Percentiles rank a stretch among this genome's conserved stretches.
phyloP scores from a whole-genome alignment of 2,329 filamentous ascomycete species.

The Emydomyces testavorans region DNA sequence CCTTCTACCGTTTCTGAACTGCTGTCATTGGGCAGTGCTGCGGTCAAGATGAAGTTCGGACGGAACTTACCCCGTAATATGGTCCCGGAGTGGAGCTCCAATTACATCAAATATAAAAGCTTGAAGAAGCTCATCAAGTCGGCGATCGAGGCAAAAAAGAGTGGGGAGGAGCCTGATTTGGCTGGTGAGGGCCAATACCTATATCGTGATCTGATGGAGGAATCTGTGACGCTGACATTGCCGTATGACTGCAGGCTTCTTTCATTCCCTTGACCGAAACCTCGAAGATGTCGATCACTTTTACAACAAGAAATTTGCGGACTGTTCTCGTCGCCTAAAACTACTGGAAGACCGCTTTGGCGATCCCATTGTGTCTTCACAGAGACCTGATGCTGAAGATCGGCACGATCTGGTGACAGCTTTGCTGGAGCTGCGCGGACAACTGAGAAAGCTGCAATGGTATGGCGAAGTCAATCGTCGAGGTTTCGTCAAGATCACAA shows the following conservation, averaged over 20 bases:
- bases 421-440: constrained; percentile 73
- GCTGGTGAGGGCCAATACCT: constrained; percentile 58
- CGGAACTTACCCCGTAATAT: constrained; percentile 40
- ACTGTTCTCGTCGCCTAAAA: constrained; percentile 71
- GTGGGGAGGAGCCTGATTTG: constrained; percentile 69
- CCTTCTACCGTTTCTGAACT: too few species aligned
- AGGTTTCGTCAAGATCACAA: constrained; percentile 96
- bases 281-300: constrained; percentile 94
- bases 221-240: background rate
- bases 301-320: constrained; percentile 89
- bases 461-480: constrained; percentile 93
- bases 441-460: constrained; percentile 87
- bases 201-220: constrained; percentile 17
- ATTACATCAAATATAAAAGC: constrained; percentile 43
- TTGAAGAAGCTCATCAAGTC: constrained; percentile 89
- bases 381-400: constrained; percentile 75
- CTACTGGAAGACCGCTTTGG: constrained; percentile 83
- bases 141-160: constrained; percentile 54
- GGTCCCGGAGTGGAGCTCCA: constrained; percentile 41
- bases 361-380: constrained; percentile 54
- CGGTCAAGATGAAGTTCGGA: constrained; percentile 39
- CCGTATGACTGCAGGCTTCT: constrained; percentile 60
- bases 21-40: background rate
- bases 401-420: constrained; percentile 83
- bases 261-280: constrained; percentile 91